A percentile compares a stretch with the other conserved stretches of the same genome.
Conservation (phyloP, 2,329 filamentous ascomycete species). For the Uncinocarpus reesii region DNA sequence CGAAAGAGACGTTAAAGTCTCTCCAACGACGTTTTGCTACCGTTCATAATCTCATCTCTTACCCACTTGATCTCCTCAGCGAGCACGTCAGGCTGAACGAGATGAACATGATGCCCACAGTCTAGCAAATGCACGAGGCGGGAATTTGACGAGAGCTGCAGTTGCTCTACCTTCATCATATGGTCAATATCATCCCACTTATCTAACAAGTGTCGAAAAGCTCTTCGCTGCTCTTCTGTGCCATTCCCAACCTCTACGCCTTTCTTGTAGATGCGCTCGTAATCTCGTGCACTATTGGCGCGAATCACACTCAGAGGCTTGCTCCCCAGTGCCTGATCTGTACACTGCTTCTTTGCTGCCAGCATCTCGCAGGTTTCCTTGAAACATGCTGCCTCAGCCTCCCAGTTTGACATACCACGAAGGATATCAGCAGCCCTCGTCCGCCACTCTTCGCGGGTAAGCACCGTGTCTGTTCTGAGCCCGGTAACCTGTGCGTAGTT, state of each 20-base stretch:
- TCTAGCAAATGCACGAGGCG: conserved; percentile 26
- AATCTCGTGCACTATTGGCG: conserved; percentile 27
- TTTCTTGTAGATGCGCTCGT: conserved; percentile 25
- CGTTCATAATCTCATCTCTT: too few species aligned
- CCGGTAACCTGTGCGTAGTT: conserved; percentile 27
- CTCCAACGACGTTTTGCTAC: too few species aligned
- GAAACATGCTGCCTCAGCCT: conserved; percentile 21
- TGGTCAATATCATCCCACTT: conserved; percentile 23
- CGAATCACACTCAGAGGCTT: conserved; percentile 31
- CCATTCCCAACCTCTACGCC: conserved; percentile 29
- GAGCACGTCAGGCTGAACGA: conserved; percentile 30
- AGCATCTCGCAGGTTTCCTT: conserved; percentile 23
- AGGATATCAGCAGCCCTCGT: conserved; percentile 25
- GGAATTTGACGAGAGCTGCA: conserved; percentile 25
- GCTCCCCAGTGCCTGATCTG: conserved; percentile 21
- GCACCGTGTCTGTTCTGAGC: conserved; percentile 21
- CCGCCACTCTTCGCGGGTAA: conserved; percentile 30
- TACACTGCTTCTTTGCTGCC: conserved; percentile 26
- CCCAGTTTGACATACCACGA: conserved; percentile 18
- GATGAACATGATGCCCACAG: conserved; percentile 33
- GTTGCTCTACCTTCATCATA: conserved; percentile 26
- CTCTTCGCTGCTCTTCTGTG: conserved; percentile 24
- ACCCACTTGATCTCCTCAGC: conserved; percentile 31
- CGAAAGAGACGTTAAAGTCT: too few species aligned
- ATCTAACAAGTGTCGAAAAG: conserved; percentile 25